Base-by-base conservation (phyloP, 495 filamentous ascomycete genomes). In the Penicillium diatomitis region DNA sequence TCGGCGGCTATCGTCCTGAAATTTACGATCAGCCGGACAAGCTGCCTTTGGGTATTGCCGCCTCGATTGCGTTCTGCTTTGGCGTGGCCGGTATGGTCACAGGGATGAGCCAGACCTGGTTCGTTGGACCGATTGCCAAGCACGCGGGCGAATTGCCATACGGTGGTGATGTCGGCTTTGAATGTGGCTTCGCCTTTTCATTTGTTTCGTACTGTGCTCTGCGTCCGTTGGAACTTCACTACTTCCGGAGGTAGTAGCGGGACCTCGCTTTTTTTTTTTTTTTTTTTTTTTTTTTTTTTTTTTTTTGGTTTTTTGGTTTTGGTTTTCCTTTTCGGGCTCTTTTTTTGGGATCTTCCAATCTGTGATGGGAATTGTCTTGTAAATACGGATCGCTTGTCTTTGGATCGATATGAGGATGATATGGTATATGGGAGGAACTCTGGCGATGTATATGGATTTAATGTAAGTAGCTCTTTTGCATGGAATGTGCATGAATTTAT, bases 61-160 rank as follows among this genome's bases (percentile, higher is more conserved):
- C 87, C 30, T 51, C 81, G 8, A 44, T 73, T 5, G 83, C 86
- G 0, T 88, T 90, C 62, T 69, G 64, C 61, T 77, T 81, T 40
- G 87, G 87, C 34, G 59, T 89, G 44, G 71, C 75, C n/a, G 87
- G 88, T 20, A 84, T 87, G 50, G 70, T 87, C 5, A 72, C 81
- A 9, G 87, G 88, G 12, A 90, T 90, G 84, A 79, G 82, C 30
- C 86, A 91, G 64, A 60, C 72, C 0, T 90, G 86, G 85, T 90
- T 68, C 54, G 77, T 76, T 2, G 87, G 88, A 0, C 86, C 85
- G 0, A 83, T 94, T 47, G 84, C 82, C 3, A 70, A 70, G 46
- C 67, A 81, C 31, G 82, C 80, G 41, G 85, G 85, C 27, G 66
- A 56, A 38, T 63, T 68, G 3, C 66, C 63, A 2, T 77, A 57